Base-by-base conservation (phyloP, 495 filamentous ascomycete species). In the Penicillium bialowiezense region DNA sequence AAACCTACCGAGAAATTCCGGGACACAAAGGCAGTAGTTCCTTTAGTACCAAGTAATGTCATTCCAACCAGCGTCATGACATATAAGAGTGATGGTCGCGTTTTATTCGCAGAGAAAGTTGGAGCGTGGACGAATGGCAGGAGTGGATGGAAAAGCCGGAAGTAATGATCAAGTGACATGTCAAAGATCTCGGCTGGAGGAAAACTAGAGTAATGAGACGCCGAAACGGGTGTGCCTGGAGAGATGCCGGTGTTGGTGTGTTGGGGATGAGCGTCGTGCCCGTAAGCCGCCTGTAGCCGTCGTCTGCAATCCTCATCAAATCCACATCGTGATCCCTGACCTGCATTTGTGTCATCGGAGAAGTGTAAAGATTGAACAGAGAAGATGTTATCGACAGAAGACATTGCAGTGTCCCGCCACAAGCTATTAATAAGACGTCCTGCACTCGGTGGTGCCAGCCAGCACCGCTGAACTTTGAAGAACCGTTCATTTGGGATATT, bases 31-130 rank as follows among this genome's bases (percentile, higher is more conserved):
- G 54, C 66, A 0, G 72, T 69, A 1, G 74, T 72, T 8, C 74
- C 76, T 33, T 73, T 73, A 3, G 75, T 80, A 6, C 72, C 73
- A 36, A 80, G 44, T 43, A 78, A 60, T 37, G 73, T 69, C 64
- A 80, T 73, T 2, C 76, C 76, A 43, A 78, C 74, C 1, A 78
- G 69, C 48, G 72, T 77, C 76, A 80, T 80, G 15, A 68, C 62
- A 39, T 76, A 72, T 6, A 80, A 52, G 3, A 78, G 42, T 7
- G 73, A 63, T 23, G 55, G 61, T 14, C 61, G 67, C 5, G 70
- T 68, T 28, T 67, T 72, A 47, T 70, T 76, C 1, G 75, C 74
- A 15, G 66, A 73, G 49, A 78, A 80, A 1, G 75, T 76, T 5
- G 76, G 73, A 5, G 73, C 59, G 53, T 80, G 76, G 6, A 80